Evolutionary conservation across 2,329 filamentous ascomycete species (phyloP), one percentile per base, ranked within the genome.

Genomic region (Pseudogymnoascus sp.): DNA sequence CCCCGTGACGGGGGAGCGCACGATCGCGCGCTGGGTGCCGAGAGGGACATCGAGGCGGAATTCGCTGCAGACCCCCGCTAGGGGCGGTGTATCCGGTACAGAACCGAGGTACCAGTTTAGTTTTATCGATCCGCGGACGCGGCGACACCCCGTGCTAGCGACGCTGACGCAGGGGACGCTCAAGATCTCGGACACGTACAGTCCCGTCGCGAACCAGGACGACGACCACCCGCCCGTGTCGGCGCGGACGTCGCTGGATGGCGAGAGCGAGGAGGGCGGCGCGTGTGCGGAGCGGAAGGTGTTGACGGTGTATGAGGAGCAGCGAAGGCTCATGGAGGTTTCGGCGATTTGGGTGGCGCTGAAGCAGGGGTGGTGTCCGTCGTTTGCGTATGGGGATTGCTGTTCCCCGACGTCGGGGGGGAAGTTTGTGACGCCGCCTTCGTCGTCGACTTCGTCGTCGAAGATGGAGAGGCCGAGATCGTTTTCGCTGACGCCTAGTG

Each of bases 101-200:
- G 82, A 84, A 56, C 77, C 75, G 64, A 86, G 84, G 71, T 93
- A 87, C 77, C 90, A 85, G 7, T 93, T 93, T 72, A 91, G 88
- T 76, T 84, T 91, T 66, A 86, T 93, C 69, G 84, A 89, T 68
- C 84, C 88, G 0, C 82, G 82, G 56, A 84, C 83, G 7, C 80
- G 88, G 35, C 84, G 87, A 11, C 90, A 93, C 71, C 89, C 90
- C 4, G 84, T 93, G 70, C 82, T 93, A 75, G 90, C 88, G 0
- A 84, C 82, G 1, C 78, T 93, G 50, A 87, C 83, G 3, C 80
- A 81, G 11, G 79, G 80, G 4, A 83, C 81, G 11, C 82, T 93
- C 31, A 86, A 90, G 60, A 83, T 93, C 59, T 83, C 86, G 65
- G 87, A 93, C 67, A 80, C 79, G 2, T 93, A 91, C 72, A 83